These are phyloP conservation scores for Mucor indicus DNA, from an alignment of 371 early-diverging fungal species.

Conservation along the genomic window DNA sequence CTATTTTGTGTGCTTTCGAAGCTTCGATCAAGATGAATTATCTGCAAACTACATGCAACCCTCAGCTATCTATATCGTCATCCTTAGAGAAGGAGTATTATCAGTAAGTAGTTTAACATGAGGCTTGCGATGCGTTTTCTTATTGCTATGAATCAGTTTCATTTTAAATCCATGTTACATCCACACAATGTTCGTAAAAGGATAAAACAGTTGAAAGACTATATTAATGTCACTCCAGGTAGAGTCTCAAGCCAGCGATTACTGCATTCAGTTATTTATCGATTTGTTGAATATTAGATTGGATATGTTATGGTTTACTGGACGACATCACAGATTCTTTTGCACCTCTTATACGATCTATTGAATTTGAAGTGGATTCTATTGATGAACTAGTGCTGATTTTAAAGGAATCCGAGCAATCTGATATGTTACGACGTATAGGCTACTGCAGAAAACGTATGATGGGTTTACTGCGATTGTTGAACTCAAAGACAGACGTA, in stretches of 20 bases:
- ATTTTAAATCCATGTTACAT: constrained; percentile 70
- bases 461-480: constrained; percentile 68
- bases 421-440: constrained; percentile 86
- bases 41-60: constrained; percentile 71
- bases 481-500: constrained; percentile 79
- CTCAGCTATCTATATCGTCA: constrained; percentile 78
- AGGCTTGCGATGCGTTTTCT: too few relatives aligned
- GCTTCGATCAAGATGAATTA: constrained; percentile 68
- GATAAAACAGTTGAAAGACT: constrained; percentile 69
- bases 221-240: constrained; percentile 61
- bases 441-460: constrained; percentile 81
- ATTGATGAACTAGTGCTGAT: constrained; percentile 91
- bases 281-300: too few relatives aligned
- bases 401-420: constrained; percentile 81
- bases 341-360: constrained; percentile 71
- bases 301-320: constrained; percentile 87
- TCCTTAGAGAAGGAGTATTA: constrained; percentile 75
- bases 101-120: too few relatives aligned
- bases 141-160: too few relatives aligned
- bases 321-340: constrained; percentile 87
- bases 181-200: constrained; percentile 73
- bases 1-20: constrained; percentile 86
- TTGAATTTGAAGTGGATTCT: constrained; percentile 86
- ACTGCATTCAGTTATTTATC: too few relatives aligned
- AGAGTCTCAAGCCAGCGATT: too few relatives aligned